phyloP scores from a whole-genome alignment of 2,329 filamentous ascomycete genomes.

The Cladosporium sphaerospermum region DNA sequence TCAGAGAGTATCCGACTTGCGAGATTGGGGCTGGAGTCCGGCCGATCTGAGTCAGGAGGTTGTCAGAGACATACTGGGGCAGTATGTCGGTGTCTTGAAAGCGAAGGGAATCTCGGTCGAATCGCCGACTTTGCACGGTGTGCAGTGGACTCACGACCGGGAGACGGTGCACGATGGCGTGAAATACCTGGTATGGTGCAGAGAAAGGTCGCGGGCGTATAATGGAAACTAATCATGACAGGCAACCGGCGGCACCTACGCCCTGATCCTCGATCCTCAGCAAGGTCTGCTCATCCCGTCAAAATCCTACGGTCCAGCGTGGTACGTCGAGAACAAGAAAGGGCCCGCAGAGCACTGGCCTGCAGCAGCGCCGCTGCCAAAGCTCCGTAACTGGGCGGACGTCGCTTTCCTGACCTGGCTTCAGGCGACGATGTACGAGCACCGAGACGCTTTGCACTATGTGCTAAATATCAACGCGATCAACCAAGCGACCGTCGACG shows the following conservation, averaged over 20 bases:
- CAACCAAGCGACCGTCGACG: slow-evolving; percentile 13
- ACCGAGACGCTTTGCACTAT: slow-evolving; percentile 7
- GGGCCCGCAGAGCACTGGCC: not conserved
- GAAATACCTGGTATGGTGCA: not conserved
- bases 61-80: not conserved
- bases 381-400: slow-evolving; percentile 12
- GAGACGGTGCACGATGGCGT: not conserved
- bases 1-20: not conserved
- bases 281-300: not conserved
- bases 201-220: not conserved
- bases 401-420: slow-evolving; percentile 14
- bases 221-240: not conserved
- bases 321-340: not conserved
- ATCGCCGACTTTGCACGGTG: not conserved
- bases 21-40: slow-evolving; percentile 1
- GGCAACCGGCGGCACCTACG: not conserved
- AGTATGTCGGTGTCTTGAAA: not conserved
- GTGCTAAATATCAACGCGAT: slow-evolving; percentile 11
- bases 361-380: not conserved
- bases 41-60: not conserved
- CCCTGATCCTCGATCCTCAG: not conserved
- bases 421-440: not conserved
- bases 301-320: not conserved
- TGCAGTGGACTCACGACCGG: not conserved
- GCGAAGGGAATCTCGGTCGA: not conserved